Evolutionary conservation across 2,329 filamentous ascomycete species (phyloP).

Genomic region (Aspergillus aculeatinus): DNA sequence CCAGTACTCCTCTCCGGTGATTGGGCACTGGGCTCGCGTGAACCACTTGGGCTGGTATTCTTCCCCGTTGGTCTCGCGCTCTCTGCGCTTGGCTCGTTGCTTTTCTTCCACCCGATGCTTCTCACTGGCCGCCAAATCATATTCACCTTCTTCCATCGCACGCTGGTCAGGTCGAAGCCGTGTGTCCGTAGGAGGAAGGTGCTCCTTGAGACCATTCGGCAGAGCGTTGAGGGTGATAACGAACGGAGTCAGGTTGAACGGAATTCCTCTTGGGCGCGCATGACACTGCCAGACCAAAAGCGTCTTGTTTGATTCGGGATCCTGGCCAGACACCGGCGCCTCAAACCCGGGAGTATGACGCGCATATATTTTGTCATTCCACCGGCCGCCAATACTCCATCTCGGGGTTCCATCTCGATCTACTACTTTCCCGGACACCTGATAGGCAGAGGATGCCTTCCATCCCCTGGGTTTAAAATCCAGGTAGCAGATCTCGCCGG

Average conservation of each 20-base stretch:
- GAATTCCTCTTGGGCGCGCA: slow-evolving; percentile 74
- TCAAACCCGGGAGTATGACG: slow-evolving; percentile 90
- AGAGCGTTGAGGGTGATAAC: slow-evolving; percentile 92
- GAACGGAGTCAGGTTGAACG: slow-evolving; percentile 96
- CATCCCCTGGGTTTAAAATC: slow-evolving; percentile 96
- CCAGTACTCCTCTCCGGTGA: slow-evolving; percentile 90
- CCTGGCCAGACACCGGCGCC: slow-evolving; percentile 54
- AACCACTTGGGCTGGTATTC: slow-evolving; percentile 89
- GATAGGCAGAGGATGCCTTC: slow-evolving; percentile 90
- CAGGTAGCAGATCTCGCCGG: slow-evolving; percentile 81
- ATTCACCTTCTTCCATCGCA: slow-evolving; percentile 98
- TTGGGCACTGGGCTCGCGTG: slow-evolving; percentile 65
- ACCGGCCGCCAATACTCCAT: slow-evolving; percentile 88
- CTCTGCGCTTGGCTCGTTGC: slow-evolving; percentile 72
- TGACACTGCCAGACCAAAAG: slow-evolving; percentile 94
- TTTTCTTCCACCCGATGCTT: slow-evolving; percentile 94
- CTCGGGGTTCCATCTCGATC: slow-evolving; percentile 76
- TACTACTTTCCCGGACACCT: slow-evolving; percentile 81
- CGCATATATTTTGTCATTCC: slow-evolving; percentile 97
- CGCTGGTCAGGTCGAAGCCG: slow-evolving; percentile 90
- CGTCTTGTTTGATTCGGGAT: slow-evolving; percentile 65
- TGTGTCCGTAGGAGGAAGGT: slow-evolving; percentile 89
- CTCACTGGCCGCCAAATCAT: slow-evolving; percentile 87
- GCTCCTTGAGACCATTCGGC: slow-evolving; percentile 72
- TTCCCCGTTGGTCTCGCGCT: slow-evolving; percentile 73